Evolutionary conservation across 345 rosid species (phyloP).

Genomic region (Psidium friedrichsthalianum): DNA sequence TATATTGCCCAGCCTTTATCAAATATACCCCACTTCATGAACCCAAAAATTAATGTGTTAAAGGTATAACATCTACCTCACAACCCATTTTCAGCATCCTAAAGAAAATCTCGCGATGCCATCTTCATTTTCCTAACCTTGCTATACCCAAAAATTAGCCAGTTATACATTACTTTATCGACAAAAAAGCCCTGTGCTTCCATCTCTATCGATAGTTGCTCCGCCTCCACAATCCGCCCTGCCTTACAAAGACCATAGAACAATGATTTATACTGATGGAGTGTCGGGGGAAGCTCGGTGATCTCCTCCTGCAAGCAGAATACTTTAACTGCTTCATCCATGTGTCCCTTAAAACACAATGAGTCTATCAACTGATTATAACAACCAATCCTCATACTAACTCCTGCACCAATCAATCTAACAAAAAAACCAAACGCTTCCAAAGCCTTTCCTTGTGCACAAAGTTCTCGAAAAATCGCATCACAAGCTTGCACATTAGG

Average conservation of each 20-base stretch:
- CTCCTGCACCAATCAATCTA: conserved; percentile 11
- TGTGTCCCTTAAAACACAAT: conserved; percentile 30
- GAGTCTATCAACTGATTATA: conserved; percentile 38
- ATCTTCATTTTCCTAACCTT: conserved; percentile 45
- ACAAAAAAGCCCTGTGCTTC: conserved; percentile 43
- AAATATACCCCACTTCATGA: conserved; percentile 33
- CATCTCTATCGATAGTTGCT: conserved; percentile 37
- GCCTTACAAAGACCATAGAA: conserved; percentile 53
- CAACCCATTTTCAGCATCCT: conserved; percentile 54
- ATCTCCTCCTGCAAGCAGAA: conserved; percentile 32
- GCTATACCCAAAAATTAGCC: conserved; percentile 35
- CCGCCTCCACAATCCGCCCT: conserved; percentile 39
- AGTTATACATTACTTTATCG: conserved; percentile 46
- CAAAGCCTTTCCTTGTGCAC: conserved; percentile 20
- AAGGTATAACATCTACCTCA: conserved; percentile 40
- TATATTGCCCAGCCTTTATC: conserved; percentile 31
- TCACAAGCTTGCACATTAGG: conserved; percentile 23
- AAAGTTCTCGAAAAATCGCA: conserved; percentile 30
- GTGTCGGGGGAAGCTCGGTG: conserved; percentile 21
- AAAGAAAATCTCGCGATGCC: conserved; percentile 43
- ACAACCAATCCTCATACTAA: conserved; percentile 25
- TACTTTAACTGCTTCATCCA: conserved; percentile 41
- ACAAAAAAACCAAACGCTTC: conserved; percentile 40
- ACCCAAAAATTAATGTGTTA: conserved; percentile 58
- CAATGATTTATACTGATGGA: conserved; percentile 38